Evolutionary conservation across 1,139 yeast genomes (phyloP), one percentile per base, ranked within the genome.

Genomic region (Kurtzmaniella quercitrusa): DNA sequence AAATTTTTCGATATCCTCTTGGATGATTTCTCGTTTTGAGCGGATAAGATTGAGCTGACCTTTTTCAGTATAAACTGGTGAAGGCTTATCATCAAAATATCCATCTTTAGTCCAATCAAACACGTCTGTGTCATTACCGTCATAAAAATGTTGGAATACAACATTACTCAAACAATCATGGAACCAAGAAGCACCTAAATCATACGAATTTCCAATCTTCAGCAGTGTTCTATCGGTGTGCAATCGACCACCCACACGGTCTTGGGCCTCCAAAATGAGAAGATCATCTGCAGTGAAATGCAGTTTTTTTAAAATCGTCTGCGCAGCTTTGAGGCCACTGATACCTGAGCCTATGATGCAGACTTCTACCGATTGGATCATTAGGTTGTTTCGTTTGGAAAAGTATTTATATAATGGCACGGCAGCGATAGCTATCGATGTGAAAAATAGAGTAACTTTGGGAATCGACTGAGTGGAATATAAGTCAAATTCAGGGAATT

Each of bases 181-280:
- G 53, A 85, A 84, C 96, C 96, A 88, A 3, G 91, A 78, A 0
- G 95, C 96, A 0, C 96, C 96, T 17, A 88, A 51, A 59, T 88
- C 96, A 55, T 84, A 83, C 5, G 53, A 43, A 19, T 55, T 53
- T 1, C 74, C 75, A 9, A 66, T 43, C 40, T 60, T 60, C 12
- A 72, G 65, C 36, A 56, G 54, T 1, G 53, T 48, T 16, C 56
- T 50, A 41, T 64, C 62, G 7, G 71, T 66, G n/a, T 65, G 53
- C 39, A 75, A 56, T 40, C 81, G 54, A 3, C 81, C 82, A 3
- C 82, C 82, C 23, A 76, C 47, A 20, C 73, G 57, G 50, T 68
- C 68, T 53, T 76, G 78, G 3, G 80, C 81, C 52, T 78, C 83
- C 9, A 76, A 41, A 4, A 77, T 50, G 1, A 74, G 42, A 1